Evolutionary conservation across 2,329 filamentous ascomycete species (phyloP), one percentile per base, ranked within the genome.

Genomic region (Hyphodiscus sp.): DNA sequence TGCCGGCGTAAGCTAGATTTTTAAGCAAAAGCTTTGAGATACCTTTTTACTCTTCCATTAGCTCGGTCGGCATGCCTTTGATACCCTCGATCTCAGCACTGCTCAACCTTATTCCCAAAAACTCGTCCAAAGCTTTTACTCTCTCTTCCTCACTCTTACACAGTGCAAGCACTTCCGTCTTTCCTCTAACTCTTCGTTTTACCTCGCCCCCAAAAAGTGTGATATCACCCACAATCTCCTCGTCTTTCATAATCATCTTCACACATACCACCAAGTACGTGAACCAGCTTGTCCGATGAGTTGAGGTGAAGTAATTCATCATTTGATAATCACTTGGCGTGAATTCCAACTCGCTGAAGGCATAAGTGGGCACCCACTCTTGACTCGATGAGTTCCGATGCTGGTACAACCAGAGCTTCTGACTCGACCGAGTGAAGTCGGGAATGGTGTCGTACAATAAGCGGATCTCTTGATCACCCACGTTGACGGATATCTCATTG

Each of bases 341-440:
- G 67, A 85, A 86, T 67, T 87, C 83, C 10, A 76, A 72, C 56
- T 85, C 79, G 10, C 78, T 76, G 66, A 89, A 90, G 58, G 76
- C 80, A 67, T 87, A 56, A 1, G 74, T 76, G 2, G 76, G 71
- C 20, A 74, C 69, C 79, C 83, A 90, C 3, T 1, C 70, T 1
- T 75, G 69, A 0, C 64, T 48, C 10, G 69, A 68, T 55, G 45
- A 29, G 16, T 76, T 73, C 45, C 76, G 73, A 58, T 78, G 77
- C 67, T 86, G 76, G 64, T 83, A 84, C 52, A 85, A 73, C 83
- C 83, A 87, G 49, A 78, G 66, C 56, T 76, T 76, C 41, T 69
- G 66, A 49, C 73, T 71, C 23, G 3, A 8, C 3, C 23, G 4
- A 29, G 73, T 69, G 54, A 76, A 70, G 20, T 70, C 68, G 8